These are phyloP conservation scores for Phaseolus coccineus DNA, from an alignment of 331 rosid genomes.

Conservation along the genomic window DNA sequence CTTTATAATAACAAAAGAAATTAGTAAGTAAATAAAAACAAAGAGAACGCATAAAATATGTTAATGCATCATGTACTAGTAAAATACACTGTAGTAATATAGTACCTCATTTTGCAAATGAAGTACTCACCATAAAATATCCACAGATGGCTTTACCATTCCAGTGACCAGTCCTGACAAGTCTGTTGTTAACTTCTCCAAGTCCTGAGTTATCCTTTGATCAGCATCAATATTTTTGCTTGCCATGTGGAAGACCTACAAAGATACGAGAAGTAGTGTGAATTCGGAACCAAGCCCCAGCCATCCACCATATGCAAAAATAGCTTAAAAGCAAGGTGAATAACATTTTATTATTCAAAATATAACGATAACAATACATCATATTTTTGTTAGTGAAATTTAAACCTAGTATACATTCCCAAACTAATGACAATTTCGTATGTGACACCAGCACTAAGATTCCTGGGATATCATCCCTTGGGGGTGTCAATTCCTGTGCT, in stretches of 20 bases:
- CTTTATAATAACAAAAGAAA: conserved; percentile 51
- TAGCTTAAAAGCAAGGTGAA: conserved; percentile 7
- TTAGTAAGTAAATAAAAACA: conserved; percentile 8
- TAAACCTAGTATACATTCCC: background rate
- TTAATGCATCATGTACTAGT: conserved; percentile 22
- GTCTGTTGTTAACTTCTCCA: conserved; percentile 80
- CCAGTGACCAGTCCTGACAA: conserved; percentile 89
- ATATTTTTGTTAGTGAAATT: conserved; percentile 7
- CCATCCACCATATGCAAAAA: conserved; percentile 12
- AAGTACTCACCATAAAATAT: conserved; percentile 78
- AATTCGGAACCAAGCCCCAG: conserved; percentile 30
- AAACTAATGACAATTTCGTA: background rate
- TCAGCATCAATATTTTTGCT: conserved; percentile 83
- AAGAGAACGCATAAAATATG: conserved; percentile 4
- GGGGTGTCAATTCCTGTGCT: background rate
- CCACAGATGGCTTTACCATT: conserved; percentile 92
- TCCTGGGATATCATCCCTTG: background rate
- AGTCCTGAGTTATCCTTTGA: conserved; percentile 87
- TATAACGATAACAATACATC: background rate
- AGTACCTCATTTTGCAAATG: conserved; percentile 10
- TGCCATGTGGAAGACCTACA: conserved; percentile 86
- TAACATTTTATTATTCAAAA: background rate
- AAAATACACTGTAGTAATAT: background rate
- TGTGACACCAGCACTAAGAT: conserved; percentile 5
- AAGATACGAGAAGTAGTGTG: conserved; percentile 39